A percentile compares a stretch with the other conserved stretches of the same genome.
These are phyloP conservation scores for Fomes fomentarius DNA, from an alignment of 1,284 basidiomycete species.

Conservation along the genomic window DNA sequence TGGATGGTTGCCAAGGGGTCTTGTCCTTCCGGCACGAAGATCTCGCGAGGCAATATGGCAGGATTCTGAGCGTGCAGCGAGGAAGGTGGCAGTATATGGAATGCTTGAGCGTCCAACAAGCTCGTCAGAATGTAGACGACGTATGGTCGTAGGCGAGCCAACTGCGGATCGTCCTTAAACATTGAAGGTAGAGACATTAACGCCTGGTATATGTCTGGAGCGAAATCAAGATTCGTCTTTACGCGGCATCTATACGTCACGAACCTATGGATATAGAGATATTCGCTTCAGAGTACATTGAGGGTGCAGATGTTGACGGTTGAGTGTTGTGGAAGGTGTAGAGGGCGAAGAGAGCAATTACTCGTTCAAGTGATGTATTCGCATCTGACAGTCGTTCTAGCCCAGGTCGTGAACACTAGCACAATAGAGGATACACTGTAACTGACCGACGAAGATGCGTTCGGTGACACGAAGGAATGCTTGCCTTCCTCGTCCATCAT, in stretches of 20 bases:
- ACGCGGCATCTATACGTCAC: constrained; percentile 20
- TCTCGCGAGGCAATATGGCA: constrained; percentile 63
- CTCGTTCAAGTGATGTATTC: constrained; percentile 53
- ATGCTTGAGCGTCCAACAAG: constrained; percentile 50
- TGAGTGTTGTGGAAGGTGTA: constrained; percentile 73
- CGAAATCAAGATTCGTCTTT: constrained; percentile 5
- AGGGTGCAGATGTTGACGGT: constrained; percentile 53
- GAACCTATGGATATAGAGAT: constrained; percentile 63
- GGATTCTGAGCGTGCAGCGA: constrained; percentile 58
- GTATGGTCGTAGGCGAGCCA: constrained; percentile 52
- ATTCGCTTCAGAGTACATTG: constrained; percentile 47
- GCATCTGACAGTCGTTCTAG: constrained; percentile 56
- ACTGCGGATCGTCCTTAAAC: constrained; percentile 37
- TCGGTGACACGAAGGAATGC: constrained; percentile 57
- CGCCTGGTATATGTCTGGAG: constrained; percentile 54
- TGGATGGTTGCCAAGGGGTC: constrained; percentile 19
- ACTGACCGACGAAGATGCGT: constrained; percentile 68
- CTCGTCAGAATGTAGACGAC: constrained; percentile 49
- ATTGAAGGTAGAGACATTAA: constrained; percentile 49
- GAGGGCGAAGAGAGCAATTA: constrained; percentile 63
- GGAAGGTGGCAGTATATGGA: constrained; percentile 61
- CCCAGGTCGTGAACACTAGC: constrained; percentile 1
- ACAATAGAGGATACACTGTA: not conserved
- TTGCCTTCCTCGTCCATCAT: constrained; percentile 65
- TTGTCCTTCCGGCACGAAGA: constrained; percentile 49